phyloP scores from a whole-genome alignment of 1,284 basidiomycete genomes.

The Cutaneotrichosporon mucoides region DNA sequence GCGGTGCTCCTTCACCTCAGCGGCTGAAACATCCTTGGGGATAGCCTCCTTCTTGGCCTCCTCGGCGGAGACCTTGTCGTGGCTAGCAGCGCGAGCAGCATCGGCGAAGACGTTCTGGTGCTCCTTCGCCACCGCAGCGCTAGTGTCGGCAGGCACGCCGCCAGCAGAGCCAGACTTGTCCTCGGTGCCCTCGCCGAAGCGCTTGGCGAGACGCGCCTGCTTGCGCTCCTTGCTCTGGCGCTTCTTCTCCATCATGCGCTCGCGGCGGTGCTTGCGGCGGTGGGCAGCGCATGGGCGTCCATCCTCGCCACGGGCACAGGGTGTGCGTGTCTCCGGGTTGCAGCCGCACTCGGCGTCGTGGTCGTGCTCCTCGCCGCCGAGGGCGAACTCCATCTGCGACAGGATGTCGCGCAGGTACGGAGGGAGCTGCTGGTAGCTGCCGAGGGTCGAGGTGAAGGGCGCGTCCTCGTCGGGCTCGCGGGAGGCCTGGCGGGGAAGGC shows the following conservation, averaged over 20 bases:
- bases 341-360: slow-evolving; percentile 3
- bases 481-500: neutral
- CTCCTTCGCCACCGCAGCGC: neutral
- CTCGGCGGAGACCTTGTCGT: neutral
- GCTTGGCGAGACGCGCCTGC: neutral
- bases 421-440: slow-evolving; percentile 23
- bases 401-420: slow-evolving; percentile 28
- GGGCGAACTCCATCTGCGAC: slow-evolving; percentile 22
- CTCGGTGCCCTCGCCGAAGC: neutral
- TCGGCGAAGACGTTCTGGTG: neutral
- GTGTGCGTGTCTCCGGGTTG: slow-evolving; percentile 1
- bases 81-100: too few species aligned
- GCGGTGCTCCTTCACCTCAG: neutral
- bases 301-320: slow-evolving; percentile 5
- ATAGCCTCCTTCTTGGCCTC: slow-evolving; percentile 26
- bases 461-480: slow-evolving; percentile 11
- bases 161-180: neutral
- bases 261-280: neutral
- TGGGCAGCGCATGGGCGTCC: neutral
- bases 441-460: slow-evolving; percentile 27
- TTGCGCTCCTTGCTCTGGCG: neutral
- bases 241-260: slow-evolving; percentile 19
- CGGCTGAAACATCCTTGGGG: slow-evolving; percentile 47
- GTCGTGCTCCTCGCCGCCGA: slow-evolving; percentile 2
- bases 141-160: neutral